Conservation (phyloP, 2,329 filamentous ascomycete genomes). For the Claviceps monticola region DNA sequence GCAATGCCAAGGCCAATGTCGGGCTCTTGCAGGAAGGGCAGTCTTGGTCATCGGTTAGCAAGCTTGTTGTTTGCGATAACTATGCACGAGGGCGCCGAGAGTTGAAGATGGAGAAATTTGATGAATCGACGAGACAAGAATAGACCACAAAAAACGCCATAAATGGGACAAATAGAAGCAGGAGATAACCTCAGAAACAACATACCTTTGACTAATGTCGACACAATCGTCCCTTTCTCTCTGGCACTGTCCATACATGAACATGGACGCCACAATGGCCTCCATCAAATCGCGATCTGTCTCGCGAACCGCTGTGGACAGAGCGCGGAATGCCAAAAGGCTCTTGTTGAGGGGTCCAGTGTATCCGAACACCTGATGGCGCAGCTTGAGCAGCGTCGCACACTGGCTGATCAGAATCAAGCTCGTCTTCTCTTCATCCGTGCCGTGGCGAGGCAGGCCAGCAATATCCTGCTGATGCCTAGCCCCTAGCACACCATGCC, state of each 20-base stretch:
- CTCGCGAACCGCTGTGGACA: slow-evolving; percentile 66
- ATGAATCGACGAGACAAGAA: too few species aligned
- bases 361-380: slow-evolving; percentile 77
- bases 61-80: not conserved
- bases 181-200: slow-evolving; percentile 2
- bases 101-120: not conserved
- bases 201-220: slow-evolving; percentile 60
- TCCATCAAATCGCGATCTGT: slow-evolving; percentile 74
- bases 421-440: slow-evolving; percentile 61
- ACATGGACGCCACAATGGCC: slow-evolving; percentile 64
- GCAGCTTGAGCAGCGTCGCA: slow-evolving; percentile 67
- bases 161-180: not conserved
- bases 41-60: slow-evolving; percentile 20
- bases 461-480: slow-evolving; percentile 45
- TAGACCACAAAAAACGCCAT: not conserved
- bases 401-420: slow-evolving; percentile 76
- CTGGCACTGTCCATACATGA: slow-evolving; percentile 66
- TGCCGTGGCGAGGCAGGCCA: slow-evolving; percentile 40
- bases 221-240: slow-evolving; percentile 53
- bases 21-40: slow-evolving; percentile 56
- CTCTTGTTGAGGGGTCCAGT: slow-evolving; percentile 89
- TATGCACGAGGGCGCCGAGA: too few species aligned
- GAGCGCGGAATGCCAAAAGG: slow-evolving; percentile 71
- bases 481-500: slow-evolving; percentile 62
- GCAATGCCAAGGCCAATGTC: slow-evolving; percentile 68